A percentile compares a stretch with the other conserved stretches of the same genome.
These are phyloP conservation scores for Ogataea paraovalis DNA, from an alignment of 805 yeast species.

Conservation along the genomic window DNA sequence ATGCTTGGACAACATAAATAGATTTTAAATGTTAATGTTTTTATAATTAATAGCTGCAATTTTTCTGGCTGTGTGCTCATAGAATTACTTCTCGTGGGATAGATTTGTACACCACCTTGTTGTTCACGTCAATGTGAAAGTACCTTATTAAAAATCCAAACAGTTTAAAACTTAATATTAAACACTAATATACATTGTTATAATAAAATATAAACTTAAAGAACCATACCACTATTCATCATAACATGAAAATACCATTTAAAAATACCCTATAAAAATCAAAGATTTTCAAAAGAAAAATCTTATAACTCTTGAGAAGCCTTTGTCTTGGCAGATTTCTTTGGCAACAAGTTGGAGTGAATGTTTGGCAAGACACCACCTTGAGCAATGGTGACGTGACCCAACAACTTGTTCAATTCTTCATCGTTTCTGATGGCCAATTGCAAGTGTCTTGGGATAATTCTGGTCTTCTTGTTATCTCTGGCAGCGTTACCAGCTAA, in stretches of 20 bases:
- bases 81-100: no score
- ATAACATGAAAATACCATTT: conserved; percentile 5
- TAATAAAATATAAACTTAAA: conserved; percentile 11
- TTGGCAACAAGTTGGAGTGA: conserved; percentile 82
- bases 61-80: no score
- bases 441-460: conserved; percentile 97
- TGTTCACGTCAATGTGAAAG: no score
- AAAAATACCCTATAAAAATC: conserved; percentile 3
- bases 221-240: conserved; percentile 12
- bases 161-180: conserved; percentile 15
- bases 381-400: conserved; percentile 94
- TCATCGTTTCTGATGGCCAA: conserved; percentile 99
- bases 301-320: conserved; percentile 57
- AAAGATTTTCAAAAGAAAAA: neutral
- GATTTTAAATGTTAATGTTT: no score
- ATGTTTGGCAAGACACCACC: conserved; percentile 99
- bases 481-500: conserved; percentile 99
- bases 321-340: conserved; percentile 50
- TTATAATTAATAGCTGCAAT: no score
- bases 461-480: conserved; percentile 98
- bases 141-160: neutral
- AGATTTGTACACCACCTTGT: no score
- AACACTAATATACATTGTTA: conserved; percentile 29
- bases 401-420: conserved; percentile 90
- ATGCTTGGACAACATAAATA: no score